A percentile compares a stretch with the other conserved stretches of the same genome.
These are phyloP conservation scores for Penicillium tannophilum DNA, from an alignment of 495 filamentous ascomycete species.

Conservation along the genomic window DNA sequence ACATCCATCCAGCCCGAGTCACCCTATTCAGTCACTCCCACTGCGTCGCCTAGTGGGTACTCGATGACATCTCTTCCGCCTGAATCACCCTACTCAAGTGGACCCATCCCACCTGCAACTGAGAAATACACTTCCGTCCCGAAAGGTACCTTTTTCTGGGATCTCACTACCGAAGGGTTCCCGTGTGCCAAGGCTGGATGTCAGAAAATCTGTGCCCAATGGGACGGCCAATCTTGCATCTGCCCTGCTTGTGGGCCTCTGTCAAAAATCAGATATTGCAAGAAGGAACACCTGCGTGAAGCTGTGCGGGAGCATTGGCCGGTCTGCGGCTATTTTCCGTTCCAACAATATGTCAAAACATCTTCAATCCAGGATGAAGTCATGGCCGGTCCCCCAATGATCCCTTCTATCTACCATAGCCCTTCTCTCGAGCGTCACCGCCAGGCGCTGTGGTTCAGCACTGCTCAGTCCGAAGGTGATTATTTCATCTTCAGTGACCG, in stretches of 20 bases:
- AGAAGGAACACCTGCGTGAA: conserved; percentile 35
- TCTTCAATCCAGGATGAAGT: conserved; percentile 24
- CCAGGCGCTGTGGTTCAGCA: conserved; percentile 38
- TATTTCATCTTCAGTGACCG: conserved; percentile 46
- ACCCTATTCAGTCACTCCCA: too few relatives aligned
- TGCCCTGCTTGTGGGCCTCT: conserved; percentile 50
- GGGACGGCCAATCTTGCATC: conserved; percentile 38
- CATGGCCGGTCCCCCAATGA: conserved; percentile 24
- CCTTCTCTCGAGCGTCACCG: conserved; percentile 39
- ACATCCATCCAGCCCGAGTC: too few relatives aligned
- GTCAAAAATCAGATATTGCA: conserved; percentile 44
- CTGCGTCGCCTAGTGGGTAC: too few relatives aligned
- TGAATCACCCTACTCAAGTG: too few relatives aligned
- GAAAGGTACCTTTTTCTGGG: too few relatives aligned
- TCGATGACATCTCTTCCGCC: too few relatives aligned
- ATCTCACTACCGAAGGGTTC: too few relatives aligned
- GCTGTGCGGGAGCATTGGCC: conserved; percentile 41
- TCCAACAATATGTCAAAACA: conserved; percentile 19
- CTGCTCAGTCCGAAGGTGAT: conserved; percentile 27
- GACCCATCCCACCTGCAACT: too few relatives aligned
- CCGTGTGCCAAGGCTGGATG: conserved; percentile 34
- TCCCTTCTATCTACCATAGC: conserved; percentile 32
- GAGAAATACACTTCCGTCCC: too few relatives aligned
- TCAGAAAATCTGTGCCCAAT: conserved; percentile 54
- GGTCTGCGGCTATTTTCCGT: conserved; percentile 25